A percentile compares a stretch with the other conserved stretches of the same genome.
Conservation (phyloP, 352 stramenopile genomes). For the Blastocystis sp. region DNA sequence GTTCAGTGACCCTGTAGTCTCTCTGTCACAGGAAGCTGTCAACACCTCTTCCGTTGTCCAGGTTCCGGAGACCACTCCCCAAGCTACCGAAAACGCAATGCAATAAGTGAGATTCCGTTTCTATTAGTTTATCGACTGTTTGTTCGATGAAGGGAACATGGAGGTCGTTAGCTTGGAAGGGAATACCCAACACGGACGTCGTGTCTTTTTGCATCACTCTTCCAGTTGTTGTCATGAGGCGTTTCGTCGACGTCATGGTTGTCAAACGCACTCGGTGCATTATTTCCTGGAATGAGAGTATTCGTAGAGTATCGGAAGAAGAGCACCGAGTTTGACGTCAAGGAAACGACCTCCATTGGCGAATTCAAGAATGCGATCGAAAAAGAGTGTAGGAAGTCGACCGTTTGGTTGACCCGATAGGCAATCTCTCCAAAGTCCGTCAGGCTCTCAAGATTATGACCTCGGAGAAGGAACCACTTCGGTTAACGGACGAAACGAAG, state of each 20-base stretch:
- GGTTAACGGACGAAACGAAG: conserved; percentile 23
- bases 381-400: background rate
- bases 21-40: background rate
- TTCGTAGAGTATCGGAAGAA: conserved; percentile 52
- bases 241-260: conserved; percentile 45
- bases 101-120: too few species aligned
- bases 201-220: too few species aligned
- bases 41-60: too few species aligned
- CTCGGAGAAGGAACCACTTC: conserved; percentile 14
- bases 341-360: conserved; percentile 13
- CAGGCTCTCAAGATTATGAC: conserved; percentile 35
- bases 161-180: too few species aligned
- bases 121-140: too few species aligned
- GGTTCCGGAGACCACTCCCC: too few species aligned
- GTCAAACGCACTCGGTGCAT: background rate
- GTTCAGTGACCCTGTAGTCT: background rate
- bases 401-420: background rate
- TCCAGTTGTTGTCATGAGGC: conserved; percentile 31
- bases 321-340: conserved; percentile 21
- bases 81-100: too few species aligned
- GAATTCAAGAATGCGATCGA: background rate
- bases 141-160: too few species aligned
- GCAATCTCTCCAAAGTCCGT: conserved; percentile 6
- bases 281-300: conserved; percentile 46
- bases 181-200: too few species aligned